These are phyloP conservation scores for Suhomyces bribrorum DNA, from an alignment of 1,139 yeast genomes.

Conservation along the genomic window DNA sequence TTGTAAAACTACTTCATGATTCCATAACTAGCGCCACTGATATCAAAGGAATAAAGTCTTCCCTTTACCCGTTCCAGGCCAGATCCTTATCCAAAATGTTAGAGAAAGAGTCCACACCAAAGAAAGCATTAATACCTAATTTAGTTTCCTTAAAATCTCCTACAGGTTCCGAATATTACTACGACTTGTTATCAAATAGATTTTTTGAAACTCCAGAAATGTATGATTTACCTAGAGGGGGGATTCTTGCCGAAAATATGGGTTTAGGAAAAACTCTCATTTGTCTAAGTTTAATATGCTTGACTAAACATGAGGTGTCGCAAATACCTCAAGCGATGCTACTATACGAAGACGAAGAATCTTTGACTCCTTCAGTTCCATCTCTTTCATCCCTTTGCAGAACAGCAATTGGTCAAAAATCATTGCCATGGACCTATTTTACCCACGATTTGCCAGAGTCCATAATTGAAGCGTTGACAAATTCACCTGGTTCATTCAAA, in stretches of 20 bases:
- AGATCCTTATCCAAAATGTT: slow-evolving; percentile 61
- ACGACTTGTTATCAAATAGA: slow-evolving; percentile 32
- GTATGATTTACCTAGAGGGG: slow-evolving; percentile 58
- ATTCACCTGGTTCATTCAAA: slow-evolving; percentile 48
- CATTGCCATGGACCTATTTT: slow-evolving; percentile 61
- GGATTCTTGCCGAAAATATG: slow-evolving; percentile 76
- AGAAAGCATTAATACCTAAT: slow-evolving; percentile 44
- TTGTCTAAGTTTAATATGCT: slow-evolving; percentile 59
- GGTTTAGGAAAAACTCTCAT: slow-evolving; percentile 73
- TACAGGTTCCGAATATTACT: slow-evolving; percentile 23
- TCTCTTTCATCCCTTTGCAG: slow-evolving; percentile 40
- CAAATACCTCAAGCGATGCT: slow-evolving; percentile 40
- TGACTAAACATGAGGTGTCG: slow-evolving; percentile 55
- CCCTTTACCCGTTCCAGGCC: slow-evolving; percentile 57
- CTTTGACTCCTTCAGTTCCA: background rate
- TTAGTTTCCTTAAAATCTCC: slow-evolving; percentile 34
- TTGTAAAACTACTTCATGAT: background rate
- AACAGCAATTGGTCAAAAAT: slow-evolving; percentile 40
- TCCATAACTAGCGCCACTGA: slow-evolving; percentile 4
- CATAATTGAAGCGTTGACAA: slow-evolving; percentile 35
- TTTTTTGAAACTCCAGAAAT: slow-evolving; percentile 38
- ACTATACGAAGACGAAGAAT: slow-evolving; percentile 13
- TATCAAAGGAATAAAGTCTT: slow-evolving; percentile 52
- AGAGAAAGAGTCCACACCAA: slow-evolving; percentile 46
- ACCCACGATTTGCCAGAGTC: slow-evolving; percentile 43